Percentiles rank a stretch among this genome's conserved stretches.
Evolutionary conservation across 768 basidiomycete species (phyloP).

Genomic region (Boletus rubroflammeus): DNA sequence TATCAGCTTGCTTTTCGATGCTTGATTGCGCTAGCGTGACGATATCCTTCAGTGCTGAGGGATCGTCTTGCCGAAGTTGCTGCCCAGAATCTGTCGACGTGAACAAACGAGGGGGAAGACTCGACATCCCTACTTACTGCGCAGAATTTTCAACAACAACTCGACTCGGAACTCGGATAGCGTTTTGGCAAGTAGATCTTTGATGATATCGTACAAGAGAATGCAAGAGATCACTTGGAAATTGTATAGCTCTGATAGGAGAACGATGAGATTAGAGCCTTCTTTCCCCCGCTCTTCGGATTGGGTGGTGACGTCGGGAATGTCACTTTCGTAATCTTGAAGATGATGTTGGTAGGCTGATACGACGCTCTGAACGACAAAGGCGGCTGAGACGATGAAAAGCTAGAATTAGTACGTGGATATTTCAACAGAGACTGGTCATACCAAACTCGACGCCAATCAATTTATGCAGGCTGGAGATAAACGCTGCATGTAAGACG

Average conservation of each 20-base stretch:
- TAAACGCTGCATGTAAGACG: slow-evolving; percentile 80
- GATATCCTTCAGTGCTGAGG: slow-evolving; percentile 88
- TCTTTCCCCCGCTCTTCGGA: slow-evolving; percentile 68
- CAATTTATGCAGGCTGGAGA: slow-evolving; percentile 75
- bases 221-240: slow-evolving; percentile 89
- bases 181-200: slow-evolving; percentile 59
- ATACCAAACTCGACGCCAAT: slow-evolving; percentile 87
- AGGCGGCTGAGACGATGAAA: slow-evolving; percentile 53
- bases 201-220: slow-evolving; percentile 88
- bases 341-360: slow-evolving; percentile 63
- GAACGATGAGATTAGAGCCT: slow-evolving; percentile 79
- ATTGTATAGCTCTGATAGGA: slow-evolving; percentile 92
- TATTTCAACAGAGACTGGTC: slow-evolving; percentile 20
- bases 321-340: slow-evolving; percentile 25
- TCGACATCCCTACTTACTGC: slow-evolving; percentile 49
- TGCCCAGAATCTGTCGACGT: slow-evolving; percentile 76
- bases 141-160: slow-evolving; percentile 76
- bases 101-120: neutral
- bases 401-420: neutral
- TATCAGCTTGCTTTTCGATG: slow-evolving; percentile 47
- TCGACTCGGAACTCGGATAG: slow-evolving; percentile 83
- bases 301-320: slow-evolving; percentile 14
- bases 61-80: slow-evolving; percentile 90
- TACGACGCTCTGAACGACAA: slow-evolving; percentile 74
- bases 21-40: slow-evolving; percentile 76